These are phyloP conservation scores for Anthracocystis setariae DNA, from an alignment of 1,284 basidiomycete species.

Conservation along the genomic window DNA sequence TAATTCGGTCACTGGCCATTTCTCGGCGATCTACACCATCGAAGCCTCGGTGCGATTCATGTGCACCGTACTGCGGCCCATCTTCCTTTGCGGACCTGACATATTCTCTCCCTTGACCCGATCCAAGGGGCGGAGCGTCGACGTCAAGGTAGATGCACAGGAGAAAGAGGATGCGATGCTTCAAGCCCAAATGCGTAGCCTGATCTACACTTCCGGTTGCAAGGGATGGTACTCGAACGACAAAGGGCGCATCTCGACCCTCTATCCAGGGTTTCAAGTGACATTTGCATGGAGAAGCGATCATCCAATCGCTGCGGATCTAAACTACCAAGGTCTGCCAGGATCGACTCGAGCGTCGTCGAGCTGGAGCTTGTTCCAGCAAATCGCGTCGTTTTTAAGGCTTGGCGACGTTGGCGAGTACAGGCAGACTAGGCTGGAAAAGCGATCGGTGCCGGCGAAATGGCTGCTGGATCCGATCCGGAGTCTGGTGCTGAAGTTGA, in stretches of 20 bases:
- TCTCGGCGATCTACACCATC: slow-evolving; percentile 33
- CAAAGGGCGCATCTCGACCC: slow-evolving; percentile 23
- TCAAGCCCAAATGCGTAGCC: slow-evolving; percentile 27
- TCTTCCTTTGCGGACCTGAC: slow-evolving; percentile 17
- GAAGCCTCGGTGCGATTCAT: slow-evolving; percentile 31
- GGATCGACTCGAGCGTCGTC: slow-evolving; percentile 10
- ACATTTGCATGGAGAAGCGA: slow-evolving; percentile 36
- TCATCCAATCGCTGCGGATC: slow-evolving; percentile 22
- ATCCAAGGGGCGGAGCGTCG: slow-evolving; percentile 19
- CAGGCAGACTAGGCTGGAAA: slow-evolving; percentile 3
- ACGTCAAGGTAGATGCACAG: slow-evolving; percentile 29
- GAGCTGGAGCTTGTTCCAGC: slow-evolving; percentile 21
- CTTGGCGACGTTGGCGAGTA: slow-evolving; percentile 37
- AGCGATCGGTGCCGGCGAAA: background rate
- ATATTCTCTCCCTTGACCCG: slow-evolving; percentile 1
- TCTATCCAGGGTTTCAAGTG: slow-evolving; percentile 32
- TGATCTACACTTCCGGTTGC: slow-evolving; percentile 44
- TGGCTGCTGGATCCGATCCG: slow-evolving; percentile 3
- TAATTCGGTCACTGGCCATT: slow-evolving; percentile 51
- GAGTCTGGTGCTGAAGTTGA: background rate
- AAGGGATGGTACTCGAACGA: slow-evolving; percentile 45
- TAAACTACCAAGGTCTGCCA: slow-evolving; percentile 15
- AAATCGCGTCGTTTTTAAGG: slow-evolving; percentile 15
- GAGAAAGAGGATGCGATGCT: slow-evolving; percentile 42
- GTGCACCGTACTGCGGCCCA: slow-evolving; percentile 18